Evolutionary conservation across 371 early-diverging fungal species (phyloP), one percentile per base, ranked within the genome.

Genomic region (Mucor circinelloides): DNA sequence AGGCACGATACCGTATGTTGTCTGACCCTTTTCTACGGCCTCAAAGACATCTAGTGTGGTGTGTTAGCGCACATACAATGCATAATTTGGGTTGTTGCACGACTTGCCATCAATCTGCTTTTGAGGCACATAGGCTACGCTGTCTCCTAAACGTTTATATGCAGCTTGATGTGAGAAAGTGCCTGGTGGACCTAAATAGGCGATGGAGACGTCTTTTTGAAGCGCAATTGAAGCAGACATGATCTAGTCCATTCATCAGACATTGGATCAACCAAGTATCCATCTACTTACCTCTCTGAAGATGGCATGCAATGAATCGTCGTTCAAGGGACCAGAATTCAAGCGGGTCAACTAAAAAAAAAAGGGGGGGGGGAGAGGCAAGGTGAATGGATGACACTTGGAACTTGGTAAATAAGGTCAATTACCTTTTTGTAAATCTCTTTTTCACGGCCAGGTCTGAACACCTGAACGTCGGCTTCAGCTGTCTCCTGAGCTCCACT

Each of bases 161-260:
- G 97, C 95, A 3, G 93, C 94, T 69, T 95, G 93, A 73, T 96
- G 94, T n/a, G 96, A 88, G 79, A 93, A 96, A n/a, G 95, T 92
- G 32, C 97, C 98, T 2, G 87, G 84, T 5, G 98, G 97, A 5
- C 98, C 98, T 13, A 98, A 87, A 71, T 92, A 97, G 17, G 94
- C 95, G 30, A 98, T 87, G 6, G 88, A 82, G 8, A 91, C 86
- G 21, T 94, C 90, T 57, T 90, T 87, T 79, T 94, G 94, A 28
- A 95, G 81, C 6, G 94, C 90, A 64, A 95, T 93, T 9, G 94
- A 93, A 0, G 95, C 94, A 1, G 95, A 94, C 94, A 95, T 95
- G 75, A 95, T 92, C 82, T 84, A 48, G 56, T 12, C 5, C 9
- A 52, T 3, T 1, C 15, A 3, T 52, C 25, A 52, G 25, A 12